These are phyloP conservation scores for Epichloe scottii DNA, from an alignment of 2,329 filamentous ascomycete species.

Conservation along the genomic window DNA sequence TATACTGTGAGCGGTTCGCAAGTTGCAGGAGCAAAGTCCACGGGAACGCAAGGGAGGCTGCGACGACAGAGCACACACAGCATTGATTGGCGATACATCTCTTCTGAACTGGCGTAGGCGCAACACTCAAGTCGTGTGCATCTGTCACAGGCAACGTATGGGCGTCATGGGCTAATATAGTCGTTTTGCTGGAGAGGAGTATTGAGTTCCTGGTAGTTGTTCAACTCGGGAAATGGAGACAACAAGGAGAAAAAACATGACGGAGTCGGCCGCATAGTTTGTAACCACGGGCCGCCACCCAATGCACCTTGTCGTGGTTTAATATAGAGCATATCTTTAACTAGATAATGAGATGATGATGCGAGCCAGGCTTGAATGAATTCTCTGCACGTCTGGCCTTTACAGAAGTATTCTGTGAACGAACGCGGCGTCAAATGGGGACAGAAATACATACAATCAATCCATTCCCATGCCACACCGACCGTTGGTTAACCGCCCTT, in stretches of 20 bases:
- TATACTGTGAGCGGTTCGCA: not conserved
- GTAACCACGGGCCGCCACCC: not conserved
- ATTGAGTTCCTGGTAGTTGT: not conserved
- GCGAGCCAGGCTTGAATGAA: not conserved
- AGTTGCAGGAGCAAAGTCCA: not conserved
- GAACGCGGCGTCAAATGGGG: too few species aligned
- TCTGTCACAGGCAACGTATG: not conserved
- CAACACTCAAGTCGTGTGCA: too few species aligned
- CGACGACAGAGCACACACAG: not conserved
- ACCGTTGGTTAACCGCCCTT: too few species aligned
- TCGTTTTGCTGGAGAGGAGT: not conserved
- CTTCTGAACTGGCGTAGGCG: too few species aligned
- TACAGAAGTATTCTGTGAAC: too few species aligned
- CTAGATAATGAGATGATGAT: conserved; percentile 1
- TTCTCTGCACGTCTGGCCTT: not conserved
- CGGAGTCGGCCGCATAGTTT: not conserved
- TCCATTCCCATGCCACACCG: not conserved
- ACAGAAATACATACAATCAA: not conserved
- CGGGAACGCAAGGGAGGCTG: not conserved
- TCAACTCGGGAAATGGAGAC: not conserved
- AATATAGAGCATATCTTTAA: not conserved
- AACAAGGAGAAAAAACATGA: not conserved
- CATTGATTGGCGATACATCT: not conserved
- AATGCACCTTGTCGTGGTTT: not conserved
- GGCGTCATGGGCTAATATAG: not conserved